Conservation (phyloP, 331 rosid genomes). For the Erythrophleum ivorense region DNA sequence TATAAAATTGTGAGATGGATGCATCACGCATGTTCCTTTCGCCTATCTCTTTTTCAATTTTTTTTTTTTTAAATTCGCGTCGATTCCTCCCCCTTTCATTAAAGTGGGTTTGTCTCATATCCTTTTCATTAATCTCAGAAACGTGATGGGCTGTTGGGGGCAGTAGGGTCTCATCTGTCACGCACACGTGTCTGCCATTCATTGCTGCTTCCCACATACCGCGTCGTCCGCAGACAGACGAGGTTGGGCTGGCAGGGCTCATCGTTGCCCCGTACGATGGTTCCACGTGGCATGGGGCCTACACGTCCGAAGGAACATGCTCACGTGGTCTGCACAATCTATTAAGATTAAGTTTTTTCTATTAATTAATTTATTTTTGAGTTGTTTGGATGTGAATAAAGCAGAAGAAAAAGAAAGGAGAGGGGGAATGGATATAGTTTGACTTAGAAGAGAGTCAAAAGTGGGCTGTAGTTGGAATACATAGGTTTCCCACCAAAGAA, state of each 20-base stretch:
- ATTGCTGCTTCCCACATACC: slow-evolving; percentile 2
- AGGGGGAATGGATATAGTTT: slow-evolving; percentile 26
- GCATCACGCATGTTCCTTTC: too few species aligned
- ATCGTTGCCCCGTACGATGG: neutral
- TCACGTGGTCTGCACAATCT: too few species aligned
- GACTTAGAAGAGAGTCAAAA: slow-evolving; percentile 23
- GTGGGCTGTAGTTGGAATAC: slow-evolving; percentile 30
- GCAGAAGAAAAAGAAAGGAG: neutral
- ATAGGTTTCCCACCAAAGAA: slow-evolving; percentile 32
- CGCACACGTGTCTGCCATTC: slow-evolving; percentile 2
- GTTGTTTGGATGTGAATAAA: neutral
- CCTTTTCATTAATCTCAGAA: too few species aligned
- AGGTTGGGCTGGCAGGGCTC: slow-evolving; percentile 21
- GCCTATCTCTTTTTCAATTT: too few species aligned
- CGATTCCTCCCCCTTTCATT: too few species aligned
- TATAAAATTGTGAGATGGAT: too few species aligned
- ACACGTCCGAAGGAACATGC: too few species aligned
- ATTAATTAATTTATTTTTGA: neutral
- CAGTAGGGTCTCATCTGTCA: neutral
- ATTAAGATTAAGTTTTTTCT: too few species aligned
- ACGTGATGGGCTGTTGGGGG: too few species aligned
- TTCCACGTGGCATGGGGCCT: slow-evolving; percentile 43
- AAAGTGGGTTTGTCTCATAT: too few species aligned
- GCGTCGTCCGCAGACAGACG: slow-evolving; percentile 42
- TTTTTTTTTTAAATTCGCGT: too few species aligned